Conservation (phyloP, 352 stramenopile genomes). For the Phytophthora agathidicida region DNA sequence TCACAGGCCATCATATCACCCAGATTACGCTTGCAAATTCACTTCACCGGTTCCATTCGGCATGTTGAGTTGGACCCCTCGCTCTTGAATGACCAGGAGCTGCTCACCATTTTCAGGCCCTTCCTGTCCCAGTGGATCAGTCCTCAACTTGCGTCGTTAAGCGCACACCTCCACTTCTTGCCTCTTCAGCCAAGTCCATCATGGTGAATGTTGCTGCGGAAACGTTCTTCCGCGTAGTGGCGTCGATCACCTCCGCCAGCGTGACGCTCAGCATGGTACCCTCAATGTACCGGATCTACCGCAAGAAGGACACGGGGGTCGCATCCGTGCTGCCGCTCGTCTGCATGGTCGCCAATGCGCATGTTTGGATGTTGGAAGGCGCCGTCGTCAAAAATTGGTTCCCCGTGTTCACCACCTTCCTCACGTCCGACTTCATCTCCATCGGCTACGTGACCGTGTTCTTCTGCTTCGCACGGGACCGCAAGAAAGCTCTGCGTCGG, state of each 20-base stretch:
- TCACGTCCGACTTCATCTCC: constrained; percentile 30
- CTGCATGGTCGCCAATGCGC: constrained; percentile 36
- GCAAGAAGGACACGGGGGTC: constrained; percentile 37
- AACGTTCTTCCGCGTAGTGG: constrained; percentile 38
- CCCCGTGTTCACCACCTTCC: constrained; percentile 46
- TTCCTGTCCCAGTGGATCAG: too few relatives aligned
- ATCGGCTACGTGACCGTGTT: constrained; percentile 34
- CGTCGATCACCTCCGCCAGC: constrained; percentile 33
- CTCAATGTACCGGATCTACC: constrained; percentile 44
- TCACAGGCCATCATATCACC: too few relatives aligned
- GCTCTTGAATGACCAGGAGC: too few relatives aligned
- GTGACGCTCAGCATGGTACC: constrained; percentile 44
- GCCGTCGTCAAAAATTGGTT: constrained; percentile 40
- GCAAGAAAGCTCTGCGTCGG: constrained; percentile 27
- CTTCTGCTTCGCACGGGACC: constrained; percentile 34
- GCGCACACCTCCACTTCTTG: too few relatives aligned
- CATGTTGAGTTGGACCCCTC: too few relatives aligned
- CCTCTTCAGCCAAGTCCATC: too few relatives aligned
- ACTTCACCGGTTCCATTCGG: too few relatives aligned
- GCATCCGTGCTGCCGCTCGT: constrained; percentile 43
- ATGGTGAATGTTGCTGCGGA: constrained; percentile 37
- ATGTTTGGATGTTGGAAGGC: constrained; percentile 48
- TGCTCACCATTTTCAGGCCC: too few relatives aligned
- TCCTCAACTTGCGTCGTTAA: too few relatives aligned
- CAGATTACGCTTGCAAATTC: too few relatives aligned